A percentile compares a stretch with the other conserved stretches of the same genome.
Conservation (phyloP, 768 basidiomycete species). For the Clitopilus passeckerianus region DNA sequence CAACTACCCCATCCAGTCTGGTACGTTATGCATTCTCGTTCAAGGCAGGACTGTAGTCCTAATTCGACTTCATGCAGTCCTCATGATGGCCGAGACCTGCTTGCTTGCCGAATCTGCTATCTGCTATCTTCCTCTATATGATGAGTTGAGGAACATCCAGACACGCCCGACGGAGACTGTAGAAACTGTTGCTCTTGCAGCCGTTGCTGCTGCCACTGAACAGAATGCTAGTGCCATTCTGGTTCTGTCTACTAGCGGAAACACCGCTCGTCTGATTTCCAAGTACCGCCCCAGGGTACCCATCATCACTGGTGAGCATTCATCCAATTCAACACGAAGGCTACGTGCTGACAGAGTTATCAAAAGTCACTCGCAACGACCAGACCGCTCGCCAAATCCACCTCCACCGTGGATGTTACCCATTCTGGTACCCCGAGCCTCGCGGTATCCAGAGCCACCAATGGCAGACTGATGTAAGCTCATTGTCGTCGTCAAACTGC, state of each 20-base stretch:
- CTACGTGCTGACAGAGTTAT: not conserved
- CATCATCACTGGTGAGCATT: constrained; percentile 81
- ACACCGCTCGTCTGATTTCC: constrained; percentile 92
- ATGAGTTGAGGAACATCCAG: constrained; percentile 77
- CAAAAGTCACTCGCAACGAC: constrained; percentile 87
- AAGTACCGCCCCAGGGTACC: constrained; percentile 94
- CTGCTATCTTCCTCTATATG: constrained; percentile 91
- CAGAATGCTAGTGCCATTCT: constrained; percentile 94
- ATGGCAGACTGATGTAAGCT: constrained; percentile 95
- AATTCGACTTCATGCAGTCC: constrained; percentile 42
- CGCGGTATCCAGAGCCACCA: constrained; percentile 81
- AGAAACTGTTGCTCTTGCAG: constrained; percentile 95
- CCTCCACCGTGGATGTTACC: constrained; percentile 94
- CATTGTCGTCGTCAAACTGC: not conserved
- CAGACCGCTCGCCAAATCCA: constrained; percentile 97
- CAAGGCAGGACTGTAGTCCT: not conserved
- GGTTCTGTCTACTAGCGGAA: constrained; percentile 94
- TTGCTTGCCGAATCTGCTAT: constrained; percentile 93
- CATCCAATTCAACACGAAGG: not conserved
- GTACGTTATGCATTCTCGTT: constrained; percentile 32
- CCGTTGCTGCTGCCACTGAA: constrained; percentile 92
- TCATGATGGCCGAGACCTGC: constrained; percentile 99
- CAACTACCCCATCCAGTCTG: constrained; percentile 91
- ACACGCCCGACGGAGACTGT: constrained; percentile 88
- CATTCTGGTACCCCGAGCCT: constrained; percentile 96